Base-by-base conservation (phyloP, 176 grass and related monocot species). In the Rhynchospora tenuis region DNA sequence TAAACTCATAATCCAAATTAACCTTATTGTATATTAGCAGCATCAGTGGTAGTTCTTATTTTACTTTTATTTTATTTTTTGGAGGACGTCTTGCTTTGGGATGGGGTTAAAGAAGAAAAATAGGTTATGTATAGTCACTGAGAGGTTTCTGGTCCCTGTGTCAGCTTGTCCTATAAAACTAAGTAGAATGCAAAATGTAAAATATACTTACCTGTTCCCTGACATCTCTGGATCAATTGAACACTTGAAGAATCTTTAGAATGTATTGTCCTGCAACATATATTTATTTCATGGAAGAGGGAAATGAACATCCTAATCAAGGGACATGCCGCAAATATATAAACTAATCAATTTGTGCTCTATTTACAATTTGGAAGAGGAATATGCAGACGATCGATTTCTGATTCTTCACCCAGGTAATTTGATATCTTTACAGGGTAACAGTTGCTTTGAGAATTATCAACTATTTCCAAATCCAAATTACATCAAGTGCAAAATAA, bases 231-330 rank as follows among this genome's bases (percentile, higher is more conserved):
- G 47, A 89, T 79, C 64, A 94, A 89, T 80, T 94, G 95, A 14
- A 94, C 87, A 68, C 84, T 86, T 29, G 83, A 89, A 79, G 90
- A 87, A 86, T 91, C 90, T 87, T 55, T 66, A 7, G 72, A 61
- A 83, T 93, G 88, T 81, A 95, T 79, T 50, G 91, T 95, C 95
- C 95, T 98, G 83, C 83, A 91, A 90, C 20, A 51, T 71, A 90
- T 59, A 62, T 80, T 50, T 13, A 9, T 79, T 31, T 64, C 33
- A 80, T 38, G 6, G 33, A 81, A 74, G 8, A 51, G 11, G 5
- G 6, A 76, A 45, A 82, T 2, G 24, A 81, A 9, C 38, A 31
- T 67, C 31, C 27, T 33, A 42, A 67, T 33, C 14, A 38, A 38
- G 29, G 15, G 64, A 67, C 28, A 68, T 43, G 16, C 31, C 42